phyloP scores from a whole-genome alignment of 768 basidiomycete species.

The Lentinula boryana region DNA sequence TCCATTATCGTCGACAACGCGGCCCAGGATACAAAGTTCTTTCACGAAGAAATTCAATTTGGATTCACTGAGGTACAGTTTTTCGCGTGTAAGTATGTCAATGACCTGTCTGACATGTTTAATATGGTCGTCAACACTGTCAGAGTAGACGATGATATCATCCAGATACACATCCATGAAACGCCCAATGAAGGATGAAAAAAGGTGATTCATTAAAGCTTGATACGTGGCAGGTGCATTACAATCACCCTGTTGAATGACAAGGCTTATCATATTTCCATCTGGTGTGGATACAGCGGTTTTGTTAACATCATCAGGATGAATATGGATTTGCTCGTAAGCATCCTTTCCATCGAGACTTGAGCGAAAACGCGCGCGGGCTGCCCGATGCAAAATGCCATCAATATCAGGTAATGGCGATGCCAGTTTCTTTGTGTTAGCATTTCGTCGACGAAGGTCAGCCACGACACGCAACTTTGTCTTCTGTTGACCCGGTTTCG shows the following conservation, averaged over 20 bases:
- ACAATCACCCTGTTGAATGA: conserved; percentile 24
- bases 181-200: conserved; percentile 17
- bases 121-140: conserved; percentile 21
- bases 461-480: conserved; percentile 26
- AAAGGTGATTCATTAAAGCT: conserved; percentile 27
- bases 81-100: conserved; percentile 19
- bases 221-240: conserved; percentile 28
- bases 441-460: conserved; percentile 29
- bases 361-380: conserved; percentile 19
- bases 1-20: conserved; percentile 16
- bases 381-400: conserved; percentile 25
- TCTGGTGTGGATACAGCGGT: conserved; percentile 22
- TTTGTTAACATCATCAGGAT: conserved; percentile 18
- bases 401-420: conserved; percentile 37
- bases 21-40: conserved; percentile 21
- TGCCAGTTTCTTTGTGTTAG: conserved; percentile 28
- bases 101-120: conserved; percentile 18
- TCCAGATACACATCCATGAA: conserved; percentile 31
- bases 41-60: conserved; percentile 23
- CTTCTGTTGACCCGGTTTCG: conserved; percentile 18
- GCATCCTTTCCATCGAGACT: conserved; percentile 31
- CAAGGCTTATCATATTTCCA: conserved; percentile 24
- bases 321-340: conserved; percentile 30
- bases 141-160: conserved; percentile 30
- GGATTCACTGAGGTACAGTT: conserved; percentile 21